Base-by-base conservation (phyloP, 2,329 filamentous ascomycete species). In the Fusarium pseudocircinatum region DNA sequence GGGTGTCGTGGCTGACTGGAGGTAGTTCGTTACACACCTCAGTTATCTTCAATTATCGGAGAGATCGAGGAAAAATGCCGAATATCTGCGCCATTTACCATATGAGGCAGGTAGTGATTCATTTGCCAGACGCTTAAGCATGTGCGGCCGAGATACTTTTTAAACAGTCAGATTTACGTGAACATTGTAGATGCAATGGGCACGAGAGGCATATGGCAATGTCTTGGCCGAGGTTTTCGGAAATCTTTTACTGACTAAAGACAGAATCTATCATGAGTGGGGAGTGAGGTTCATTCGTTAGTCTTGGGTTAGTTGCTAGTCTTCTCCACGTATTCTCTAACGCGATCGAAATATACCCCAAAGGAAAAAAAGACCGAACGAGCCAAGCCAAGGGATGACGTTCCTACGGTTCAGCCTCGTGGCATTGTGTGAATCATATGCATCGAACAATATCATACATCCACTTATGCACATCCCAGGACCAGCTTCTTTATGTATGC, bases 401-500 rank as follows among this genome's bases (percentile, higher is more conserved):
- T 62, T 42, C 15, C 67, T 44, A 58, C 39, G 26, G 26, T 34
- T 73, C 66, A 70, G 67, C 66, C 70, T 73, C 63, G 58, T 73
- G 66, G 70, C 56, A 47, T 50, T 53, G 69, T 72, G 71, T 71
- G 63, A 69, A 67, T 60, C 67, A 73, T 72, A 52, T 66, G 72
- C 68, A 61, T 63, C 49, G 50, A 72, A 75, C 34, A 58, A 56
- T 60, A 65, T 68, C 56, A 60, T 74, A 72, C 67, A 69, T 72
- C 63, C 68, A 60, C 72, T 75, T 70, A 74, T 72, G 72, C 68
- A 74, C 64, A 74, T 65, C 60, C 52, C 53, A 50, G 68, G 49
- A 53, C 71, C 50, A 60, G 59, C 60, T 58, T 60, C 49, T 63
- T 71, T 73, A 68, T 74, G 70, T 64, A 40, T 72, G 72, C 68